A percentile compares a stretch with the other conserved stretches of the same genome.
phyloP scores from a whole-genome alignment of 169 alveolate genomes.

The Condylostoma magnum region DNA sequence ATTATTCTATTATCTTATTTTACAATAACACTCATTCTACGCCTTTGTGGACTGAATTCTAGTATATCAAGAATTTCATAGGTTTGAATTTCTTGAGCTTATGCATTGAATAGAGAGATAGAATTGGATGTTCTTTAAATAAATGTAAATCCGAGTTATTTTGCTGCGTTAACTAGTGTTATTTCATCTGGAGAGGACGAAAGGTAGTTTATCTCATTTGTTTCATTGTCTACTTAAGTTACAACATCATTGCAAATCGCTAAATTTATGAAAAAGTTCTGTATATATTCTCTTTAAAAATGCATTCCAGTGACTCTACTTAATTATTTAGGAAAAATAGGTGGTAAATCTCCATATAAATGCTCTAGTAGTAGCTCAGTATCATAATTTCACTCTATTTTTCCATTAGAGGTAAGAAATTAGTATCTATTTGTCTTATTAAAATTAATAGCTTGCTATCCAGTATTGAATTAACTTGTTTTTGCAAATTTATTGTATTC shows the following conservation, averaged over 20 bases:
- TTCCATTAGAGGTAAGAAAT: not conserved
- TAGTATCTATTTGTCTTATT: not conserved
- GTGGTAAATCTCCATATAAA: not conserved
- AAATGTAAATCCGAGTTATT: constrained; percentile 59
- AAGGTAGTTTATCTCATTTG: constrained; percentile 42
- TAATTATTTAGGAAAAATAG: not conserved
- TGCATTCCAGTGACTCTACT: not conserved
- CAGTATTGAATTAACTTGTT: not conserved
- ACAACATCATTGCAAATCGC: constrained; percentile 62
- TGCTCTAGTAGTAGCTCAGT: not conserved
- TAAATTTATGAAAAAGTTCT: not conserved
- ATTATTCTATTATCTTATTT: constrained; percentile 44
- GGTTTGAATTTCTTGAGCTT: not conserved
- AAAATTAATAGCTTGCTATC: not conserved
- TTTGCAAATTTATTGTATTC: not conserved
- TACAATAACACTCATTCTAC: constrained; percentile 76
- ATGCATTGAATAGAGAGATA: constrained; percentile 29
- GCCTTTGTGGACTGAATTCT: constrained; percentile 81
- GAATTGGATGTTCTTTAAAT: constrained; percentile 45
- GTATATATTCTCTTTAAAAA: not conserved
- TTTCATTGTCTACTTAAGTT: constrained; percentile 27
- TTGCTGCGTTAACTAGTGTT: constrained; percentile 73
- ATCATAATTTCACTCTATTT: constrained; percentile 13
- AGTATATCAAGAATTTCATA: constrained; percentile 57
- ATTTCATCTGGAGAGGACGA: constrained; percentile 87